Base-by-base conservation (phyloP, 805 yeast genomes). In the Candida vaughaniae region DNA sequence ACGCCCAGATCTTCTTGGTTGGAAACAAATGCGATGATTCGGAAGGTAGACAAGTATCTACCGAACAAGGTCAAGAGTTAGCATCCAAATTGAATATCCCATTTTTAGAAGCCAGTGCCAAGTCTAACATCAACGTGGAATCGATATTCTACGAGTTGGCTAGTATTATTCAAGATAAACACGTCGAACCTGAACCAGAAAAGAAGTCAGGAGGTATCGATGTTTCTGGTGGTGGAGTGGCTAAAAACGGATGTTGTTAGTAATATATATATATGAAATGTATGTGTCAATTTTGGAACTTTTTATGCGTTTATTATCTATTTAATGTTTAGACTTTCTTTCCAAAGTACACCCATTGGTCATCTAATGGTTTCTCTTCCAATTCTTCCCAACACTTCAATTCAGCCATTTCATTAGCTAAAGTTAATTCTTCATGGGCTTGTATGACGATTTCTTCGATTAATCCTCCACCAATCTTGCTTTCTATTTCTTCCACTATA, bases 1-100 rank as follows among this genome's bases (percentile, higher is more conserved):
- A 90, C 56, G 96, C 96, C 10, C 95, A 89, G 63, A 73, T 93
- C 56, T 82, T 91, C 56, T 72, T 93, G 49, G 97, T 93, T 11
- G 99, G 97, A 47, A 93, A 93, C 74, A 93, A 93, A 72, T 82
- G 85, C 60, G 99, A 93, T 56, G 93, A 90, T 66, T 81, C 75
- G 35, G 91, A 82, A 43, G 77, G 85, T 49, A 82, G 99, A 64
- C 90, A 84, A 39, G 95, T 93, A 9, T 71, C 90, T 16, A 73
- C 77, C 40, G 96, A 91, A 56, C 95, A 91, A 63, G 99, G 98
- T 54, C 87, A 85, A 58, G 79, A 77, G 15, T 71, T 93, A 48
- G 97, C 98, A 18, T 75, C 80, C 41, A 95, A 85, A 62, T 74
- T 93, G 50, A 86, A 86, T 38, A 73, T 93, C 38, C 95, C 96